Evolutionary conservation across 345 rosid species (phyloP).

Genomic region (Hibiscus mutabilis): DNA sequence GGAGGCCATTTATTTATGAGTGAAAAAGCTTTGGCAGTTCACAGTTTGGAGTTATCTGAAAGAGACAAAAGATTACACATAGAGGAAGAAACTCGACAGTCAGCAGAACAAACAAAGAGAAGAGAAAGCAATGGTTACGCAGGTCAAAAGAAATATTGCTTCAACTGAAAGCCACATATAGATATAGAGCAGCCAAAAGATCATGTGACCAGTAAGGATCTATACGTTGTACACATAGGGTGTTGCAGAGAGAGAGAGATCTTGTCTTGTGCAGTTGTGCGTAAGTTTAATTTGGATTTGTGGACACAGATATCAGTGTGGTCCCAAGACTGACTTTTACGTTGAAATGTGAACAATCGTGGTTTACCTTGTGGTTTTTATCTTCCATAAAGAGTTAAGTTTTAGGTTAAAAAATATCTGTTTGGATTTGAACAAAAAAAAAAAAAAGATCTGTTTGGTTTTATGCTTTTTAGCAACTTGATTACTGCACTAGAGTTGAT

Average conservation of each 20-base stretch:
- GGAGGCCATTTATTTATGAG: neutral
- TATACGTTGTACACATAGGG: neutral
- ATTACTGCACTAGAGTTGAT: neutral
- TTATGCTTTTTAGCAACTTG: neutral
- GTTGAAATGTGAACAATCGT: neutral
- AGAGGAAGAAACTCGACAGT: too few species aligned
- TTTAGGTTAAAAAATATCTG: neutral
- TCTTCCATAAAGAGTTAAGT: neutral
- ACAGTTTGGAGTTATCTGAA: neutral
- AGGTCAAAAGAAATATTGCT: neutral
- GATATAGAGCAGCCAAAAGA: neutral
- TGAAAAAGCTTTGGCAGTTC: neutral
- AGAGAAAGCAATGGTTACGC: conserved; percentile 4
- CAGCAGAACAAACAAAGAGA: too few species aligned
- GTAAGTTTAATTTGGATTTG: neutral
- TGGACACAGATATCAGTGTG: conserved; percentile 7
- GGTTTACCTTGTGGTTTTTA: neutral
- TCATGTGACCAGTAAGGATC: neutral
- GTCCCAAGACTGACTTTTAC: conserved; percentile 9
- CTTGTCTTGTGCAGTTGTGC: too few species aligned
- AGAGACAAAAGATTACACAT: neutral
- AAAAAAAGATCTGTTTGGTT: neutral
- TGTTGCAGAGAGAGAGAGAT: neutral
- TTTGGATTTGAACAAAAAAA: neutral
- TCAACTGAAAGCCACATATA: neutral